Percentiles rank a stretch among this genome's conserved stretches.
Evolutionary conservation across 192 early-diverging fungal genomes (phyloP).

Genomic region (Coemansia sp.): DNA sequence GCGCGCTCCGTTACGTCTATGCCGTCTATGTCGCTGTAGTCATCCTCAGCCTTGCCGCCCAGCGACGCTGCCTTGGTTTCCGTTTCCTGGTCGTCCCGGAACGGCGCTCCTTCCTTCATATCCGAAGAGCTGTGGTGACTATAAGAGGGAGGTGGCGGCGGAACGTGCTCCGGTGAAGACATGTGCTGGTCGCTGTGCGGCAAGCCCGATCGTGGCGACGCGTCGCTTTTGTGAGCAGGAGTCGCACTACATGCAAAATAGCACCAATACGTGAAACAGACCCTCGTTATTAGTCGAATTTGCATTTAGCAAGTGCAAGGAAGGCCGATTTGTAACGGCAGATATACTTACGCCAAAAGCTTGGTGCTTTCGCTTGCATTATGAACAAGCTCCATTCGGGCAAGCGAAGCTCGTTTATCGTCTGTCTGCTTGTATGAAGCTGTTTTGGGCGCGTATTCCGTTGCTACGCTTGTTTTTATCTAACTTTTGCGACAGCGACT

Average conservation of each 20-base stretch:
- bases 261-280: not conserved
- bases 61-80: not conserved
- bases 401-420: slow-evolving; percentile 2
- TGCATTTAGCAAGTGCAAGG: not conserved
- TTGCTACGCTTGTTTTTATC: not conserved
- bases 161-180: not conserved
- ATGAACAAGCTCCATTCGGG: slow-evolving; percentile 30
- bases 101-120: slow-evolving; percentile 1
- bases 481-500: too few species aligned
- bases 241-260: not conserved
- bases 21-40: slow-evolving; percentile 16
- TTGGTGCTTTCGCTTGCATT: slow-evolving; percentile 7
- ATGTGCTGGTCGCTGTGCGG: not conserved
- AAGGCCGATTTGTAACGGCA: not conserved
- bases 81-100: not conserved
- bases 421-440: not conserved
- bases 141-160: not conserved
- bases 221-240: not conserved
- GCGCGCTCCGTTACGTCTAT: slow-evolving; percentile 38
- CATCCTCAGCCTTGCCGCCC: slow-evolving; percentile 18
- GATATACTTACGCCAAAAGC: slow-evolving; percentile 21
- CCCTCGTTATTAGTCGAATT: not conserved
- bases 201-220: not conserved
- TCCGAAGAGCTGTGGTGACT: not conserved
- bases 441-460: not conserved